Percentiles rank a stretch among this genome's conserved stretches.
Conservation (phyloP, 371 early-diverging fungal species). For the Circinella minor region DNA sequence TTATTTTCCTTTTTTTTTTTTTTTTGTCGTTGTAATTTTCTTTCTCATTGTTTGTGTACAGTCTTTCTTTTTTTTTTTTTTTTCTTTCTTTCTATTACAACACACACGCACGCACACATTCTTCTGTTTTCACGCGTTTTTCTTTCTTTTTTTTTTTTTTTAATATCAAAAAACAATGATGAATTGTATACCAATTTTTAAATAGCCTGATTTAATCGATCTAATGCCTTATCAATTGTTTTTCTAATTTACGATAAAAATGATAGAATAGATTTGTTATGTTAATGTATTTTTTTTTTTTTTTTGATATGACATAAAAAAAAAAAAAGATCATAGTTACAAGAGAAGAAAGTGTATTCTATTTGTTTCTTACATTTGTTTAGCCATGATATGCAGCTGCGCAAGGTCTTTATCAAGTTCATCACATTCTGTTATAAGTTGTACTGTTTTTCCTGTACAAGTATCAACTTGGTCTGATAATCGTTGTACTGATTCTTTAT, state of each 20-base stretch:
- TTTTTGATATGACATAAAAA: no score
- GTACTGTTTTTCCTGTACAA: constrained; percentile 39
- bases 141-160: no score
- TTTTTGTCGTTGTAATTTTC: no score
- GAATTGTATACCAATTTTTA: not conserved
- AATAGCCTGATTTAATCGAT: constrained; percentile 20
- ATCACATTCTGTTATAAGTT: constrained; percentile 49
- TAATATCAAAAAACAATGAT: not conserved
- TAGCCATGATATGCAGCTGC: constrained; percentile 32
- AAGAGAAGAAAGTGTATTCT: no score
- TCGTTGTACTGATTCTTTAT: constrained; percentile 16
- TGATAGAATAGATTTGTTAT: no score
- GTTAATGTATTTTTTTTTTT: no score
- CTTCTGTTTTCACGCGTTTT: no score
- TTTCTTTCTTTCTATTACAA: constrained; percentile 2
- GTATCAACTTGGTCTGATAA: constrained; percentile 18
- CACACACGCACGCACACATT: not conserved
- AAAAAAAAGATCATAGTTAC: no score
- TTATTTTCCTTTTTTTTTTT: constrained; percentile 9
- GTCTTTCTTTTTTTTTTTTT: not conserved
- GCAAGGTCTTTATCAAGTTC: constrained; percentile 56
- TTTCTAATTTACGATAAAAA: constrained; percentile 9
- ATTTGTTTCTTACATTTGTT: constrained; percentile 44
- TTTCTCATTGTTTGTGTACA: constrained; percentile 13
- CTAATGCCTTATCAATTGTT: constrained; percentile 22